Base-by-base conservation (phyloP, 495 filamentous ascomycete genomes). In the Neurospora cerealis region DNA sequence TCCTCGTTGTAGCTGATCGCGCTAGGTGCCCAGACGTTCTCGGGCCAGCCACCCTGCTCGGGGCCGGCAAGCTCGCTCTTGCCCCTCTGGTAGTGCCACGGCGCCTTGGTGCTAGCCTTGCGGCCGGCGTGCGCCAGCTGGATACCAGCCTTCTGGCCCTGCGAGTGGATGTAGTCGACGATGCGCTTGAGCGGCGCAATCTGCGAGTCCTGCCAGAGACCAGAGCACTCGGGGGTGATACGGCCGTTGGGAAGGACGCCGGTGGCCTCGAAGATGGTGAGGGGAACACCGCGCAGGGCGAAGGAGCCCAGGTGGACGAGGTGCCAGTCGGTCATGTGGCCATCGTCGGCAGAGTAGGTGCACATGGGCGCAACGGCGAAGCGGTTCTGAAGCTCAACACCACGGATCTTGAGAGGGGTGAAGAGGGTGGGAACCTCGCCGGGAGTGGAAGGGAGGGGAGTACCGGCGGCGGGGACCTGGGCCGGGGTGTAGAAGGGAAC, bases 101-200 rank as follows among this genome's bases (percentile, higher is more conserved):
- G 91, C 0, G 89, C 84, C 2, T 89, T 78, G 0, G 85, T 89
- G 75, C 88, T 90, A 2, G 88, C 91, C 80, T 95, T 95, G 60
- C 92, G 86, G 17, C 92, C 92, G 28, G 91, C 91, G 77, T 95
- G 92, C 4, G 83, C 89, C 13, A 95, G 85, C 81, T 95, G 92
- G 74, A 95, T 89, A 17, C 87, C 91, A 42, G 91, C 81, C 78
- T 92, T 89, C 74, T 88, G 88, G 74, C 86, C 86, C 80, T 95
- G 92, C 34, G 83, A 86, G 79, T 89, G 87, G 10, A 86, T 78
- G 71, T 85, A 91, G 74, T 91, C 87, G 54, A 87, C 88, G 46
- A 92, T 85, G 66, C 86, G 86, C 75, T 86, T 85, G 39, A 94
- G 83, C 0, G 86, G 86, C 69, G 87, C 85, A 78, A 93, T 91